phyloP scores from a whole-genome alignment of 345 rosid genomes.

The Dipteronia dyeriana region DNA sequence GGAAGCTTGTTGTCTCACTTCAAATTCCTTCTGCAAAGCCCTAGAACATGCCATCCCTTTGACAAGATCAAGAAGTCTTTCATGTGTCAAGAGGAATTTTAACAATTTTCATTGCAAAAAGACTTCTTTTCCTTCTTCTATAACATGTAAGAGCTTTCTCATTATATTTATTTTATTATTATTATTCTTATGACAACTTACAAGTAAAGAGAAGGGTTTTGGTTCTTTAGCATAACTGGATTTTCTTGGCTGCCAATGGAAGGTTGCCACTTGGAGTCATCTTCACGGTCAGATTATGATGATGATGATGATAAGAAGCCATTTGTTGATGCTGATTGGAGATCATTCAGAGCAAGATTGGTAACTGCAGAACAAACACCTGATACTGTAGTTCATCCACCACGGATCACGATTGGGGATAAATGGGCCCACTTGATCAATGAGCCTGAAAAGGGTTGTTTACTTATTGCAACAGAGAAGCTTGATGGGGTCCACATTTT shows the following conservation, averaged over 20 bases:
- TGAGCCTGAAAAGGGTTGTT: conserved; percentile 81
- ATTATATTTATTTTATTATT: not conserved
- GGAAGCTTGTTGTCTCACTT: conserved; percentile 75
- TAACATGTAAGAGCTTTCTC: conserved; percentile 44
- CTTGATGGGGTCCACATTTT: conserved; percentile 86
- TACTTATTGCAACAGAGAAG: conserved; percentile 85
- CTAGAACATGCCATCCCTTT: conserved; percentile 42
- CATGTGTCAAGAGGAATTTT: conserved; percentile 38
- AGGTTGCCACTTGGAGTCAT: conserved; percentile 59
- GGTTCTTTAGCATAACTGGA: not conserved
- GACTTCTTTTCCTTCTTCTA: conserved; percentile 37
- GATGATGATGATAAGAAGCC: conserved; percentile 30
- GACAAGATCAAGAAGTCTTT: conserved; percentile 41
- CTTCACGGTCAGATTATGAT: conserved; percentile 42
- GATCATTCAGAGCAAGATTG: conserved; percentile 73
- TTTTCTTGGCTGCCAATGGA: conserved; percentile 6
- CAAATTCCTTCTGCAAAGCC: conserved; percentile 55
- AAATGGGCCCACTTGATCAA: conserved; percentile 87
- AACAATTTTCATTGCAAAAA: conserved; percentile 35
- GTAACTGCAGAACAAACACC: conserved; percentile 56
- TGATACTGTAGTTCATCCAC: conserved; percentile 33
- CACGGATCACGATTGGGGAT: conserved; percentile 37
- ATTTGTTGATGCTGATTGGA: conserved; percentile 60
- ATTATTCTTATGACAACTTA: not conserved
- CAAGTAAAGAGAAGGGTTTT: not conserved